Evolutionary conservation across 129 eudicot species (phyloP), one percentile per base, ranked within the genome.

Genomic region (Apium graveolens): DNA sequence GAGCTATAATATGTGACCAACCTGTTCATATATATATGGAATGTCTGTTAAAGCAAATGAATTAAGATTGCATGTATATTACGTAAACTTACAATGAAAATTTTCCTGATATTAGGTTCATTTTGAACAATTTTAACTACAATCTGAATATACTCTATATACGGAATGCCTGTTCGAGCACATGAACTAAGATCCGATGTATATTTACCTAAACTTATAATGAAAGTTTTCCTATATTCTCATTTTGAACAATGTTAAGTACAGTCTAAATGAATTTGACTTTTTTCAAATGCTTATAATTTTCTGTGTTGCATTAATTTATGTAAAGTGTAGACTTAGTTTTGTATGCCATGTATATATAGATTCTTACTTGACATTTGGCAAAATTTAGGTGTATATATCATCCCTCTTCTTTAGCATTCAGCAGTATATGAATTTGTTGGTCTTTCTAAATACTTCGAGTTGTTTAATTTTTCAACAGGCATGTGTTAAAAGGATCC

Each of bases 401-500:
- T n/a, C 6, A n/a, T 60, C 6, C 57, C 57, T 16, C 34, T n/a
- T 10, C 31, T 60, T 9, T 24, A 57, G 65, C 65, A 21, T 7
- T 55, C 4, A 24, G 65, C 27, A 21, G 62, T 55, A 26, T 53
- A 13, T 60, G 68, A 60, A 60, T 21, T 60, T 60, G 32, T 60
- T 60, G 68, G 68, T 60, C 16, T 26, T 12, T 60, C 27, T 60
- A 38, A 26, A 12, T 39, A 39, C 18, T 38, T 35, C 13, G 34
- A 77, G 29, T 45, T 18, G 8, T 18, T 37, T 13, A 27, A 17
- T 21, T n/a, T 78, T 70, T 55, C 29, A n/a, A 74, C 81, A 93
- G 98, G 92, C 89, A 21, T 90, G 98, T 82, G 86, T 86, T 68
- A 86, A 89, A 76, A 87, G 98, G 86, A 86, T 93, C 80, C 83